A percentile compares a stretch with the other conserved stretches of the same genome.
phyloP scores from a whole-genome alignment of 169 alveolate genomes.

The Plasmodium adleri region DNA sequence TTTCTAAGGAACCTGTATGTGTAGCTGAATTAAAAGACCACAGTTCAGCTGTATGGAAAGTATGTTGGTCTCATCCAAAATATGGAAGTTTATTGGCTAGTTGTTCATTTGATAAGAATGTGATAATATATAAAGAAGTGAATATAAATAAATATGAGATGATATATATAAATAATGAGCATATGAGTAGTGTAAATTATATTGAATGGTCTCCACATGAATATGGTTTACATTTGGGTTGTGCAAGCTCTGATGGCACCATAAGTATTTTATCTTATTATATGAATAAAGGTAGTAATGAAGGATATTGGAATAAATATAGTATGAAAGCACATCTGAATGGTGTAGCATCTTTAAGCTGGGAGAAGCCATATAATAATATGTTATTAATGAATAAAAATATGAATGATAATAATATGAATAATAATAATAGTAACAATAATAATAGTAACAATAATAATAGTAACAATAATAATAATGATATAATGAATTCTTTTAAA shows the following conservation, averaged over 20 bases:
- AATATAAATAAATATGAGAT: slow-evolving; percentile 79
- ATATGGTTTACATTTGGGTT: slow-evolving; percentile 87
- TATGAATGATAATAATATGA: slow-evolving; percentile 31
- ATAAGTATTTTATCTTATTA: slow-evolving; percentile 79
- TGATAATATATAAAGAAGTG: slow-evolving; percentile 88
- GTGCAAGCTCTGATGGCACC: slow-evolving; percentile 86
- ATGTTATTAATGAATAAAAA: slow-evolving; percentile 41
- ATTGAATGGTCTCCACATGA: slow-evolving; percentile 90
- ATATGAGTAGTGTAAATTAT: slow-evolving; percentile 85
- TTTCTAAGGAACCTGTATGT: slow-evolving; percentile 78
- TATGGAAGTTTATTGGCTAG: slow-evolving; percentile 90
- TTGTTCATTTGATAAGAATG: slow-evolving; percentile 91
- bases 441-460: background rate
- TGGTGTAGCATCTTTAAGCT: slow-evolving; percentile 87
- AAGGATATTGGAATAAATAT: slow-evolving; percentile 82
- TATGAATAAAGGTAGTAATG: slow-evolving; percentile 56
- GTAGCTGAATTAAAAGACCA: slow-evolving; percentile 83
- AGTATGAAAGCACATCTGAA: slow-evolving; percentile 85
- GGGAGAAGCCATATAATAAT: slow-evolving; percentile 86
- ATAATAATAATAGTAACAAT: background rate
- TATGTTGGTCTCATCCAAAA: slow-evolving; percentile 94
- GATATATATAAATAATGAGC: slow-evolving; percentile 83
- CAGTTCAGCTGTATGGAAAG: slow-evolving; percentile 90
- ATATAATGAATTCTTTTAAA: slow-evolving; percentile 77
- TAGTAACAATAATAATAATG: slow-evolving; percentile 8